Base-by-base conservation (phyloP, 805 yeast species). In the Ogataea thermomethanolica region DNA sequence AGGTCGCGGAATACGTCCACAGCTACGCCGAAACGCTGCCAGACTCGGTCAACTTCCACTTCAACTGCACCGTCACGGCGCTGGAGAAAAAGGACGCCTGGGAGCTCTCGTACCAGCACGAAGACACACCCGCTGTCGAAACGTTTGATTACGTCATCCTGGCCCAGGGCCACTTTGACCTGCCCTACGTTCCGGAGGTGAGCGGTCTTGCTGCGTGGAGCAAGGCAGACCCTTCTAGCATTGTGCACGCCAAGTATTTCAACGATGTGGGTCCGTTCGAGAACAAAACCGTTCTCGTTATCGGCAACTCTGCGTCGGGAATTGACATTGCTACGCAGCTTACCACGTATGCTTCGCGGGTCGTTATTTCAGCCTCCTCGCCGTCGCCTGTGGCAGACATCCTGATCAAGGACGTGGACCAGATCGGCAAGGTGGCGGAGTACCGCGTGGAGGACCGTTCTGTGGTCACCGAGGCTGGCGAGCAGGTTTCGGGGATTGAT, bases 251-350 rank as follows among this genome's bases (percentile, higher is more conserved):
- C 10, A 73, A 72, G 43, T 71, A 65, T 52, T 73, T 59, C 48
- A 56, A 67, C 28, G 51, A 50, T 24, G 62, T 63, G 4, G 45
- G 47, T 0, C 48, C 52, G 6, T 73, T 58, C 43, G 59, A 57
- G 38, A 62, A 55, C 29, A 55, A 67, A 44, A 62, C 53, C 7
- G 71, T 71, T 7, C 41, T 63, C 17, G 55, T 63, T 17, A 46
- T 63, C 24, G 68, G 68, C 30, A 60, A 80, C 51, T 78, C 81
- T 8, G 83, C 93, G 2, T 79, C 88, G 23, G 95, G 91, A 21
- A 74, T 78, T 13, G 95, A 88, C 55, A 58, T 62, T 23, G 56
- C 65, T 3, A 58, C 64, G 5, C 67, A 62, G 39, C 38, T 59
- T 20, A 48, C 53, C 20, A 59, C 66, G 1, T 52, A 46, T 15